A percentile compares a stretch with the other conserved stretches of the same genome.
These are phyloP conservation scores for Gaultheria prostrata DNA, from an alignment of 148 eudicot species.

Conservation along the genomic window DNA sequence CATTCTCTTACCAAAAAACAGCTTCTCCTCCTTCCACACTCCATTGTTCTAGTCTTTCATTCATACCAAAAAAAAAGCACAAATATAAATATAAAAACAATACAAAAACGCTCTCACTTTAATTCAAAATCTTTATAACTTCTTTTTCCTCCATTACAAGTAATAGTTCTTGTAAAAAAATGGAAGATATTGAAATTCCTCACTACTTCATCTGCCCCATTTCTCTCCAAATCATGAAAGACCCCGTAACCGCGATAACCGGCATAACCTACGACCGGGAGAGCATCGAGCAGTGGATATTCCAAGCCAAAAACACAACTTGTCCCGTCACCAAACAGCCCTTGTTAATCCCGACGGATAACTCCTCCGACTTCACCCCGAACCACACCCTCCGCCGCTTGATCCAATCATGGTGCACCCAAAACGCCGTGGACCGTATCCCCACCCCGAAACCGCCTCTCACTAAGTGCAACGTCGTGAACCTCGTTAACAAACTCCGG, in stretches of 20 bases:
- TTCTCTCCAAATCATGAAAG: constrained; percentile 56
- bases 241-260: constrained; percentile 39
- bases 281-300: constrained; percentile 52
- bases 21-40: background rate
- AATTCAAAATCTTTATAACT: too few relatives aligned
- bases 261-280: constrained; percentile 56
- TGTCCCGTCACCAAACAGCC: constrained; percentile 53
- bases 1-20: background rate
- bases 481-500: constrained; percentile 25
- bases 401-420: constrained; percentile 49
- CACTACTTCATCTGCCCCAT: constrained; percentile 50
- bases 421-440: constrained; percentile 20
- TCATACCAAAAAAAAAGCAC: background rate
- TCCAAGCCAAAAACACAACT: constrained; percentile 18
- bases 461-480: constrained; percentile 9
- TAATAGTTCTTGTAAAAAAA: background rate
- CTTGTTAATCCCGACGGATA: constrained; percentile 3
- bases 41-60: constrained; percentile 1
- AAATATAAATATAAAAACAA: background rate
- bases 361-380: constrained; percentile 34
- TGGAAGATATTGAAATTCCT: constrained; percentile 45
- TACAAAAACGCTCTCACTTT: background rate
- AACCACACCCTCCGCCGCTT: constrained; percentile 45
- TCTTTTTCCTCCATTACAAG: background rate
- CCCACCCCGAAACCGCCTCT: constrained; percentile 28